phyloP scores from a whole-genome alignment of 2,329 filamentous ascomycete species.

The Pseudogymnoascus sp. region DNA sequence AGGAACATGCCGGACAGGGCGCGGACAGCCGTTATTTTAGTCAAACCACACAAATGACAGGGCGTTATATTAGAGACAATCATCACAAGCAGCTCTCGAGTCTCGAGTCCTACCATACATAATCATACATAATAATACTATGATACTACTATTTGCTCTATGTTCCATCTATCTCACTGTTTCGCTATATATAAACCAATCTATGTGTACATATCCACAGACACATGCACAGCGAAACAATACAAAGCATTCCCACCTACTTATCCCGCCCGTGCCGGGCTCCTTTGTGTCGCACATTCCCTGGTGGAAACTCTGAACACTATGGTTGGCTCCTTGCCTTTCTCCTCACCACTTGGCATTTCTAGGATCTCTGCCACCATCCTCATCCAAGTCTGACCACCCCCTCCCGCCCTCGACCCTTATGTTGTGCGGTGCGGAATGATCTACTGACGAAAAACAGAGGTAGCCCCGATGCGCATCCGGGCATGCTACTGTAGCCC shows the following conservation, averaged over 20 bases:
- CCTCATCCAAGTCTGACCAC: background rate
- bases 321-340: slow-evolving; percentile 1
- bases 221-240: background rate
- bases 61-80: background rate
- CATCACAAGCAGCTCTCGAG: background rate
- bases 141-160: too few species aligned
- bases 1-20: background rate
- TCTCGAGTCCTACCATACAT: too few species aligned
- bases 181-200: background rate
- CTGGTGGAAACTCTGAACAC: background rate
- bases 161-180: background rate
- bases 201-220: background rate
- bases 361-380: background rate
- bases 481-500: too few species aligned
- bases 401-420: background rate
- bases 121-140: too few species aligned
- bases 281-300: background rate
- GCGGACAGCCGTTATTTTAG: background rate
- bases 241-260: background rate
- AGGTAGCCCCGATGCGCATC: background rate
- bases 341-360: slow-evolving; percentile 2
- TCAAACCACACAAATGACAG: background rate
- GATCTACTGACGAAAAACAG: background rate
- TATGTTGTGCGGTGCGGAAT: background rate
- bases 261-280: background rate